These are phyloP conservation scores for Acanthamoeba healyi DNA, from an alignment of 208 protist species.

Conservation along the genomic window DNA sequence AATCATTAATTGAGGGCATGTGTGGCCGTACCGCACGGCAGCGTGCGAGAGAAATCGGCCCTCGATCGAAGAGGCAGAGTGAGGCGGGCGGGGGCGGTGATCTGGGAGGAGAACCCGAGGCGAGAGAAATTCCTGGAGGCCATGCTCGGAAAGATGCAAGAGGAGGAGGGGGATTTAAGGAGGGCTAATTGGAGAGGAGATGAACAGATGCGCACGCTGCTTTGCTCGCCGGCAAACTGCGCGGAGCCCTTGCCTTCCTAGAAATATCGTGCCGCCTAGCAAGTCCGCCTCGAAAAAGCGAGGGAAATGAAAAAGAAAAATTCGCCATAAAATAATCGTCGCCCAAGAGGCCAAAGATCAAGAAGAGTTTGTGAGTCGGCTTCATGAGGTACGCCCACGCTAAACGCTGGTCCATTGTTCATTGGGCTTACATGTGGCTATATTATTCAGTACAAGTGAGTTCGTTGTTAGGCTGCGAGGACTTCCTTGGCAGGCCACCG, in stretches of 20 bases:
- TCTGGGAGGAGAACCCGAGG: constrained; percentile 21
- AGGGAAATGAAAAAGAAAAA: too few relatives aligned
- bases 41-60: constrained; percentile 8
- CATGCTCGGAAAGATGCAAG: background rate
- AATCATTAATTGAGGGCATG: too few relatives aligned
- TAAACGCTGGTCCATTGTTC: too few relatives aligned
- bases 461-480: constrained; percentile 23
- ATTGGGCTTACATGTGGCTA: background rate
- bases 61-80: constrained; percentile 45
- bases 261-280: background rate
- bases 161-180: background rate
- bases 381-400: constrained; percentile 15
- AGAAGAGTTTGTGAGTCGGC: too few relatives aligned
- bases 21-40: background rate
- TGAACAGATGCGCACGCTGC: background rate
- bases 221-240: constrained; percentile 1
- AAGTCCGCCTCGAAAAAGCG: background rate
- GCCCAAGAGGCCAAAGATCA: too few relatives aligned
- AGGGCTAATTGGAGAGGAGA: background rate
- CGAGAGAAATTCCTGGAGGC: constrained; percentile 18
- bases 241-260: background rate
- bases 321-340: too few relatives aligned
- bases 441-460: background rate
- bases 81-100: constrained; percentile 28
- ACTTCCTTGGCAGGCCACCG: constrained; percentile 39